phyloP scores from a whole-genome alignment of 129 eudicot genomes.

The Helianthus annuus region DNA sequence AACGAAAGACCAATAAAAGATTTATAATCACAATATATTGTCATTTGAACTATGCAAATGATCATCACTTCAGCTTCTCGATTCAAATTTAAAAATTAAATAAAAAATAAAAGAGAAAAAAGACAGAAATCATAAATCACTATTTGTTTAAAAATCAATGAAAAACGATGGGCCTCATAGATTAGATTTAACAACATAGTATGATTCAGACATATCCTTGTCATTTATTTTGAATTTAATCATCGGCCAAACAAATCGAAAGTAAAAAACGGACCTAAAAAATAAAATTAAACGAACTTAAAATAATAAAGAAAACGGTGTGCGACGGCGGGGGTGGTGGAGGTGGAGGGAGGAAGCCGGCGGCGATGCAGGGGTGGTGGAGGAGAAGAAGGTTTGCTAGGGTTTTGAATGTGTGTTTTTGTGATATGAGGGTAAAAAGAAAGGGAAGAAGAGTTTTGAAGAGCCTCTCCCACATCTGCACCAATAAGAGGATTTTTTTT shows the following conservation, averaged over 20 bases:
- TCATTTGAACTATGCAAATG: slow-evolving; percentile 31
- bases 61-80: slow-evolving; percentile 20
- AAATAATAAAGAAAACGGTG: no score
- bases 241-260: slow-evolving; percentile 15
- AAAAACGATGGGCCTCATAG: slow-evolving; percentile 42
- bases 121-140: not conserved
- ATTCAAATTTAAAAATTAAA: not conserved
- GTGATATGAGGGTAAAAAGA: no score
- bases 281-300: no score
- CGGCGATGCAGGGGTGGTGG: no score
- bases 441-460: no score
- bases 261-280: no score
- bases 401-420: no score
- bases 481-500: no score
- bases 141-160: not conserved
- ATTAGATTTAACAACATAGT: slow-evolving; percentile 51
- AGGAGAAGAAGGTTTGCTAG: no score
- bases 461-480: no score
- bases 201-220: slow-evolving; percentile 73
- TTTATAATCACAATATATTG: slow-evolving; percentile 18
- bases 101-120: not conserved
- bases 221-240: slow-evolving; percentile 35
- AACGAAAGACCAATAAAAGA: slow-evolving; percentile 28
- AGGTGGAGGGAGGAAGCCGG: no score
- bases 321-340: no score